These are phyloP conservation scores for Micromonas commoda DNA, from an alignment of 139 green algal species.

Conservation along the genomic window DNA sequence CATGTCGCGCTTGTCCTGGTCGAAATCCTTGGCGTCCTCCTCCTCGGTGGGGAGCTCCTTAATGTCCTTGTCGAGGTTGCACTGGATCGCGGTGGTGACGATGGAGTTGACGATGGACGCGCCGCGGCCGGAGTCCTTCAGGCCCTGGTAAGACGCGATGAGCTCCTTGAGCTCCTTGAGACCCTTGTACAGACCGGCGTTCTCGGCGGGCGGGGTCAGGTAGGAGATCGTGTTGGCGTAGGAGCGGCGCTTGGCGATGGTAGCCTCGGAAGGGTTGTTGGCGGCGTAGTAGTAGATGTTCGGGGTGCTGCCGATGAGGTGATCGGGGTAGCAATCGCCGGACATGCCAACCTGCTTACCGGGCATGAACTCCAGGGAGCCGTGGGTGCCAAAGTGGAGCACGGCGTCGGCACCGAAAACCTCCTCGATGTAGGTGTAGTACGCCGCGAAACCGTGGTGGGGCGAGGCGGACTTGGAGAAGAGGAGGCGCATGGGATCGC, in stretches of 20 bases:
- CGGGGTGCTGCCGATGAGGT: constrained; percentile 90
- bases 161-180: constrained; percentile 85
- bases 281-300: constrained; percentile 99
- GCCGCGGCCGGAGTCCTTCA: constrained; percentile 79
- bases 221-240: constrained; percentile 99
- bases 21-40: constrained; percentile 58
- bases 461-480: constrained; percentile 87
- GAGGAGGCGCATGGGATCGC: constrained; percentile 97
- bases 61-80: constrained; percentile 96
- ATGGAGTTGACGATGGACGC: constrained; percentile 88
- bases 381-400: constrained; percentile 98
- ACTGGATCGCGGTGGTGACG: constrained; percentile 88
- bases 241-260: constrained; percentile 95
- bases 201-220: constrained; percentile 96
- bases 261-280: constrained; percentile 99
- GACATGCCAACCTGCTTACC: constrained; percentile 97
- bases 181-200: constrained; percentile 96
- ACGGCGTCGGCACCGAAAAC: constrained; percentile 93
- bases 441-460: constrained; percentile 98
- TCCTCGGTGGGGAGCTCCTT: constrained; percentile 59
- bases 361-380: constrained; percentile 99
- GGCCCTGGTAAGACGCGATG: constrained; percentile 85
- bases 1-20: constrained; percentile 58
- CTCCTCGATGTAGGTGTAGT: constrained; percentile 98
- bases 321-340: constrained; percentile 94